Evolutionary conservation across 2,329 filamentous ascomycete genomes (phyloP).

Genomic region (Ustulina deusta): DNA sequence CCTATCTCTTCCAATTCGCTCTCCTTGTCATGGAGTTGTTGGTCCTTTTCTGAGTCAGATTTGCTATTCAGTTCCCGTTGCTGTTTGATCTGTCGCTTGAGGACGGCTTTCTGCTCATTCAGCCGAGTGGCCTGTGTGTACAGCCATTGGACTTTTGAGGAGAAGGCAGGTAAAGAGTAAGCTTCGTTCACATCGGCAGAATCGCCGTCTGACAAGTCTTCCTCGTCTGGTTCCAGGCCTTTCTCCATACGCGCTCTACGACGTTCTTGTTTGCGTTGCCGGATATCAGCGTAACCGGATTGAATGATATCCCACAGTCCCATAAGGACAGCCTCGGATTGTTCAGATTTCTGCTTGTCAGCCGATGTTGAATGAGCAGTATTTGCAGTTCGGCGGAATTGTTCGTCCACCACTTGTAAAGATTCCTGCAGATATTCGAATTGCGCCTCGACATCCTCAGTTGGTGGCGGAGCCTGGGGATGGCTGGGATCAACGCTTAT

Average conservation of each 20-base stretch:
- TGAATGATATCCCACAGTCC: slow-evolving; percentile 70
- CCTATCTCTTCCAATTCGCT: slow-evolving; percentile 65
- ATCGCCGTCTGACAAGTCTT: slow-evolving; percentile 73
- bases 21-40: slow-evolving; percentile 69
- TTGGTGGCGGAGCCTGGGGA: slow-evolving; percentile 68
- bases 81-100: slow-evolving; percentile 93
- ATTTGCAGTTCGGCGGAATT: slow-evolving; percentile 55
- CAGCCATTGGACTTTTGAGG: slow-evolving; percentile 80
- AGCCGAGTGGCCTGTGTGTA: slow-evolving; percentile 81
- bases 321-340: slow-evolving; percentile 67
- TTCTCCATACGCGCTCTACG: slow-evolving; percentile 66
- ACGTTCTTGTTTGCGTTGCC: slow-evolving; percentile 66
- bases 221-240: slow-evolving; percentile 68
- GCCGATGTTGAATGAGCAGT: slow-evolving; percentile 48
- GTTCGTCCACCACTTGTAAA: slow-evolving; percentile 62
- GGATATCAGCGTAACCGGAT: slow-evolving; percentile 66
- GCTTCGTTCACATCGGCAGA: slow-evolving; percentile 67
- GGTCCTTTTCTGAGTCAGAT: slow-evolving; percentile 78
- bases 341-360: slow-evolving; percentile 59
- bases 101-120: slow-evolving; percentile 87
- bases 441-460: slow-evolving; percentile 73
- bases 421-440: slow-evolving; percentile 74
- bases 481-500: slow-evolving; percentile 61
- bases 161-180: slow-evolving; percentile 82
- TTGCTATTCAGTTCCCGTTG: slow-evolving; percentile 93